phyloP scores from a whole-genome alignment of 2,329 filamentous ascomycete species.

The Paradendryphiella salina region DNA sequence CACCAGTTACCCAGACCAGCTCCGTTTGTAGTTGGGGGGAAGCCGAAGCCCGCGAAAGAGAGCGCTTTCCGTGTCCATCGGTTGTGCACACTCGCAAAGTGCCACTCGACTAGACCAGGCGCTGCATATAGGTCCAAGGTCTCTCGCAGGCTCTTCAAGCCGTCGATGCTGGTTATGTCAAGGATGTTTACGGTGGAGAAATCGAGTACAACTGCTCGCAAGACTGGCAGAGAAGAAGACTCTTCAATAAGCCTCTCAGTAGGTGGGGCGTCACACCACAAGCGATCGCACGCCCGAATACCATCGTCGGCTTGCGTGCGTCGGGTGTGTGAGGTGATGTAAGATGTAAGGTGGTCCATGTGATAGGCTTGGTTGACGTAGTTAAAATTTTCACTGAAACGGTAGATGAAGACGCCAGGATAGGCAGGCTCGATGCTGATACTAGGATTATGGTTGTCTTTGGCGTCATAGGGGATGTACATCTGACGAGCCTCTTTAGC shows the following conservation, averaged over 20 bases:
- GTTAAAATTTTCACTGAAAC: slow-evolving; percentile 90
- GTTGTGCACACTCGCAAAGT: slow-evolving; percentile 57
- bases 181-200: slow-evolving; percentile 60
- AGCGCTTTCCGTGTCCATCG: slow-evolving; percentile 62
- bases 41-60: slow-evolving; percentile 59
- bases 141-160: slow-evolving; percentile 59
- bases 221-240: slow-evolving; percentile 46
- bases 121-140: slow-evolving; percentile 57
- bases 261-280: slow-evolving; percentile 59
- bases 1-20: slow-evolving; percentile 24
- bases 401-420: slow-evolving; percentile 91
- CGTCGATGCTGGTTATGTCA: slow-evolving; percentile 60
- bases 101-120: slow-evolving; percentile 45
- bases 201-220: slow-evolving; percentile 61
- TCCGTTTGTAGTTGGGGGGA: slow-evolving; percentile 27
- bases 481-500: slow-evolving; percentile 16
- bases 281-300: slow-evolving; percentile 47
- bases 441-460: slow-evolving; percentile 62
- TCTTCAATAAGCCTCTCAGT: slow-evolving; percentile 22
- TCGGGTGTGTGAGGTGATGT: slow-evolving; percentile 60
- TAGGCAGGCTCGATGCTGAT: slow-evolving; percentile 62
- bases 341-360: slow-evolving; percentile 71
- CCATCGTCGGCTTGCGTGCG: slow-evolving; percentile 27
- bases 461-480: slow-evolving; percentile 46
- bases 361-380: slow-evolving; percentile 89